A percentile compares a stretch with the other conserved stretches of the same genome.
These are phyloP conservation scores for Fallopia convolvulus DNA, from an alignment of 148 eudicot genomes.

Conservation along the genomic window DNA sequence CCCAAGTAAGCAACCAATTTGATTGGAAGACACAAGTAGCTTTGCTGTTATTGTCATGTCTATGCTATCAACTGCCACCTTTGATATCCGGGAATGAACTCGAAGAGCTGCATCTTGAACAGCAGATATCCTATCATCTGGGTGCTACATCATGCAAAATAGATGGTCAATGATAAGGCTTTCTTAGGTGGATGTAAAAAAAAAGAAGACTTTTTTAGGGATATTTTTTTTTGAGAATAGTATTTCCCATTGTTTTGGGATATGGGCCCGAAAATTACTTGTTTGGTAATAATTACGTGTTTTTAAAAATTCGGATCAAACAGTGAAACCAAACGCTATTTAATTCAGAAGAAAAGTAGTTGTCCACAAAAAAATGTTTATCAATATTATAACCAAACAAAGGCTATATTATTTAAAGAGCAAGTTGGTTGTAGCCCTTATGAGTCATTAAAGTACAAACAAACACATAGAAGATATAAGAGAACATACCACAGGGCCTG, in stretches of 20 bases:
- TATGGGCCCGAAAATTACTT: too few relatives aligned
- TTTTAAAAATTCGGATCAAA: too few relatives aligned
- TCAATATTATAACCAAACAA: too few relatives aligned
- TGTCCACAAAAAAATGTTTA: too few relatives aligned
- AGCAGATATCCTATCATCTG: constrained; percentile 74
- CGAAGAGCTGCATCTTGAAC: constrained; percentile 91
- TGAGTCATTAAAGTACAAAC: neutral
- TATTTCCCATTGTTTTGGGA: too few relatives aligned
- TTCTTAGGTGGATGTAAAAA: too few relatives aligned
- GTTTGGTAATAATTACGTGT: too few relatives aligned
- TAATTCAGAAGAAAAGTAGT: too few relatives aligned
- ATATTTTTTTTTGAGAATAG: too few relatives aligned
- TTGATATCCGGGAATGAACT: constrained; percentile 57
- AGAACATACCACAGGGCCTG: constrained; percentile 85
- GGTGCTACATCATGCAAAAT: constrained; percentile 50
- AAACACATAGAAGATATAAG: neutral
- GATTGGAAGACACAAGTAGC: constrained; percentile 74
- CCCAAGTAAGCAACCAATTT: constrained; percentile 95
- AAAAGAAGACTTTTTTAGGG: too few relatives aligned
- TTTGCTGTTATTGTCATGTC: constrained; percentile 54
- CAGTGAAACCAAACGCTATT: too few relatives aligned
- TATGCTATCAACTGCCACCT: constrained; percentile 57
- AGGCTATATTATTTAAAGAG: neutral
- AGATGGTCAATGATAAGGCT: constrained; percentile 8
- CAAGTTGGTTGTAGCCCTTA: neutral